A percentile compares a stretch with the other conserved stretches of the same genome.
phyloP scores from a whole-genome alignment of 768 basidiomycete species.

The Trametes cingulata region DNA sequence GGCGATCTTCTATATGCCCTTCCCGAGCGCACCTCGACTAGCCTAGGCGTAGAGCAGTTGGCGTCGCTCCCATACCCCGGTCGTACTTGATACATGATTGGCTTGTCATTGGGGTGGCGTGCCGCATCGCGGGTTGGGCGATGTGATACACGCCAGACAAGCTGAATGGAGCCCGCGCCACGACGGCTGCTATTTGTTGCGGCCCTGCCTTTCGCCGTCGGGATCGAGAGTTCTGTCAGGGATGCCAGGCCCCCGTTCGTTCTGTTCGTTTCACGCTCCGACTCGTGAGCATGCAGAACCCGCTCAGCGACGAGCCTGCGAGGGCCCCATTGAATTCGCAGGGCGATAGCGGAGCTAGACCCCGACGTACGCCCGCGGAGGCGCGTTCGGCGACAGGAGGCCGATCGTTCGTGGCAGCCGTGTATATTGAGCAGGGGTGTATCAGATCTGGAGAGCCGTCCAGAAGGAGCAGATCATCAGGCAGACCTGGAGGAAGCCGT shows the following conservation, averaged over 20 bases:
- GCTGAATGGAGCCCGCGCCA: no score
- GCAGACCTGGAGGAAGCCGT: neutral
- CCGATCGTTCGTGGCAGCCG: neutral
- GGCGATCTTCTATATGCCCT: no score
- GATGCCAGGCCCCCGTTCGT: neutral
- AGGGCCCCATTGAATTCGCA: neutral
- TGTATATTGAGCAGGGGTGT: neutral
- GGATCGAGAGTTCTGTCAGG: neutral
- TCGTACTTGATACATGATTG: no score
- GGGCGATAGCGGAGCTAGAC: conserved; percentile 7
- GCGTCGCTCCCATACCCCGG: no score
- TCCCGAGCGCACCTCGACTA: no score
- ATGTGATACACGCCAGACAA: no score
- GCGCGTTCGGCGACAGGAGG: neutral
- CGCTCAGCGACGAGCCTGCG: neutral
- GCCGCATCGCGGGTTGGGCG: no score
- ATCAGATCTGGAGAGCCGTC: neutral
- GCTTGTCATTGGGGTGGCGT: no score
- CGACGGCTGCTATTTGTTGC: neutral
- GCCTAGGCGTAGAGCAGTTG: no score
- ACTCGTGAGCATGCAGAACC: neutral
- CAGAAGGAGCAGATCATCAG: neutral
- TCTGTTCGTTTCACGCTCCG: neutral
- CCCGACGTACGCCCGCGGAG: conserved; percentile 8
- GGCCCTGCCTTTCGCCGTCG: neutral